Conservation (phyloP, 805 yeast genomes). For the Metschnikowia aberdeeniae region DNA sequence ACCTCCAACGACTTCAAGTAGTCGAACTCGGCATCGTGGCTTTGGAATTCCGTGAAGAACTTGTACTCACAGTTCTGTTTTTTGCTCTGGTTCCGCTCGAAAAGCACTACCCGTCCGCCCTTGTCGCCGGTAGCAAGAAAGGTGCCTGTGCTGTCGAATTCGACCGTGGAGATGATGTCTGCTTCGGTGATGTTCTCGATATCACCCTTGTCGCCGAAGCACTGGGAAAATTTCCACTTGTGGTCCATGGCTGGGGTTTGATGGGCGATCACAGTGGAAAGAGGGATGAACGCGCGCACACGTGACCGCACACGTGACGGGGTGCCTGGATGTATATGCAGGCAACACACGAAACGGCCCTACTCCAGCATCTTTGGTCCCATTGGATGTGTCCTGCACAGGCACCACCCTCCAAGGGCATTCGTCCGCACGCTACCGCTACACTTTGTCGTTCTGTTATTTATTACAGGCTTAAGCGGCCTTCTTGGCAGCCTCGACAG, state of each 20-base stretch:
- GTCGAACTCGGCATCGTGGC: conserved; percentile 98
- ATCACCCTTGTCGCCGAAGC: conserved; percentile 98
- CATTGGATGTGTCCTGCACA: too few relatives aligned
- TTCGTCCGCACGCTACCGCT: background rate
- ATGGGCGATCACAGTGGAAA: background rate
- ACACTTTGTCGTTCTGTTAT: conserved; percentile 5
- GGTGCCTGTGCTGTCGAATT: conserved; percentile 92
- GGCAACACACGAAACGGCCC: too few relatives aligned
- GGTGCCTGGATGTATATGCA: too few relatives aligned
- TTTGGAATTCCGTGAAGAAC: conserved; percentile 94
- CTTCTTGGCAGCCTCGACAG: conserved; percentile 96
- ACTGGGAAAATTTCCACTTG: conserved; percentile 86
- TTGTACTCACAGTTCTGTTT: conserved; percentile 77
- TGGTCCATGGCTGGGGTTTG: conserved; percentile 27
- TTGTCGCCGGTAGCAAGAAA: conserved; percentile 97
- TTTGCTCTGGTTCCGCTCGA: conserved; percentile 77
- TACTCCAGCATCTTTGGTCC: too few relatives aligned
- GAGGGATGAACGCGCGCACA: too few relatives aligned
- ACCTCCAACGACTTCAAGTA: conserved; percentile 93
- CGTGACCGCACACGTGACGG: too few relatives aligned
- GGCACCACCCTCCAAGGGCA: too few relatives aligned
- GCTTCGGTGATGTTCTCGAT: conserved; percentile 94
- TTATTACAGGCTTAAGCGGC: conserved; percentile 47
- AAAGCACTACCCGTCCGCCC: conserved; percentile 95
- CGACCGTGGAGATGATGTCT: conserved; percentile 94